Conservation (phyloP, 345 rosid species). For the Eucalyptus viminalis region DNA sequence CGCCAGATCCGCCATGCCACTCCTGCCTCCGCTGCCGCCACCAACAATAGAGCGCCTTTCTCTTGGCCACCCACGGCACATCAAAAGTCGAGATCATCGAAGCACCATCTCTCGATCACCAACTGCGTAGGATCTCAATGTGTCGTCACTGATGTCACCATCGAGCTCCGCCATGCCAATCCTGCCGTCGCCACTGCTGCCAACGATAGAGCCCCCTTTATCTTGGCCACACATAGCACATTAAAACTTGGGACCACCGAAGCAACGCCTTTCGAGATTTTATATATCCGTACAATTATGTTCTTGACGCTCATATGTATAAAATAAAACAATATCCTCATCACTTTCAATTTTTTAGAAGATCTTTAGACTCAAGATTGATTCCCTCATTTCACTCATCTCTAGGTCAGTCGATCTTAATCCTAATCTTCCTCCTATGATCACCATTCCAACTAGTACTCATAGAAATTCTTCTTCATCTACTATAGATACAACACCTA, state of each 20-base stretch:
- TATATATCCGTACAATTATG: no score
- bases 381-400: neutral
- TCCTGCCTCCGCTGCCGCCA: no score
- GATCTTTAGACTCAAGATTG: neutral
- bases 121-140: no score
- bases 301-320: no score
- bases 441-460: neutral
- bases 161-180: neutral
- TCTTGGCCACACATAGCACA: neutral
- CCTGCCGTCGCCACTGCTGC: neutral
- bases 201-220: neutral
- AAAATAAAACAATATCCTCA: no score
- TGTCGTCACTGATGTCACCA: no score
- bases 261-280: neutral
- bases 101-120: no score
- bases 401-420: neutral
- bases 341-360: neutral
- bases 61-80: no score
- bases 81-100: no score
- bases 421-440: neutral
- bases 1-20: neutral
- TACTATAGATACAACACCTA: no score
- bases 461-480: neutral
- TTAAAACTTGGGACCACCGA: neutral
- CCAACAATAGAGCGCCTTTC: no score